phyloP scores from a whole-genome alignment of 257 asterid species.

The Solanum paucissectum region DNA sequence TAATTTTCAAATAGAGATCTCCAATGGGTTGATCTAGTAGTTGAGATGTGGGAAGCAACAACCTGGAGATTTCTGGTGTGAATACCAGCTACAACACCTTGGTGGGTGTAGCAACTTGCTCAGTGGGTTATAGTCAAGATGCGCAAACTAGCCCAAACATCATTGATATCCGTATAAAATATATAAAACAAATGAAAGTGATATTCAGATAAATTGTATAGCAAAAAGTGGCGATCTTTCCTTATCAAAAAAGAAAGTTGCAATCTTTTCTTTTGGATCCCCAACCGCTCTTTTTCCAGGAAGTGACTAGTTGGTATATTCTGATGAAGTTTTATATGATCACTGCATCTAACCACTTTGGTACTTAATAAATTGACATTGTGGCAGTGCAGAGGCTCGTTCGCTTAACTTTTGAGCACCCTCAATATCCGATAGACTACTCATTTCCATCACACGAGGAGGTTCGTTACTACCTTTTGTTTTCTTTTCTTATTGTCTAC shows the following conservation, averaged over 20 bases:
- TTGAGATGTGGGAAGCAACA: neutral
- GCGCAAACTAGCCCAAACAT: neutral
- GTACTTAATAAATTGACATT: conserved; percentile 11
- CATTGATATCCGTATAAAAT: neutral
- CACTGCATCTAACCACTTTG: neutral
- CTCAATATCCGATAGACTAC: conserved; percentile 64
- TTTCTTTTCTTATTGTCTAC: neutral
- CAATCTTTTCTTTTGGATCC: neutral
- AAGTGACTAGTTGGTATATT: neutral
- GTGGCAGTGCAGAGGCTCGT: conserved; percentile 66
- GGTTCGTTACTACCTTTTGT: conserved; percentile 23
- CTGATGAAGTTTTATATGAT: neutral
- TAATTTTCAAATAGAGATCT: neutral
- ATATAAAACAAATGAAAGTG: neutral
- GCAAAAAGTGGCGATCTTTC: neutral
- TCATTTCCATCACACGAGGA: conserved; percentile 77
- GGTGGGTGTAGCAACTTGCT: neutral
- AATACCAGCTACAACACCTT: neutral
- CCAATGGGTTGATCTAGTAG: neutral
- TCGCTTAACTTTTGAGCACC: conserved; percentile 66
- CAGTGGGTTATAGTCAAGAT: neutral
- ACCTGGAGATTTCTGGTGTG: neutral
- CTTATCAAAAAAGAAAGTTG: neutral
- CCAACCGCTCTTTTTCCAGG: neutral
- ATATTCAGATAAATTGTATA: neutral